phyloP scores from a whole-genome alignment of 768 basidiomycete species.

The Amanita subjunquillea region DNA sequence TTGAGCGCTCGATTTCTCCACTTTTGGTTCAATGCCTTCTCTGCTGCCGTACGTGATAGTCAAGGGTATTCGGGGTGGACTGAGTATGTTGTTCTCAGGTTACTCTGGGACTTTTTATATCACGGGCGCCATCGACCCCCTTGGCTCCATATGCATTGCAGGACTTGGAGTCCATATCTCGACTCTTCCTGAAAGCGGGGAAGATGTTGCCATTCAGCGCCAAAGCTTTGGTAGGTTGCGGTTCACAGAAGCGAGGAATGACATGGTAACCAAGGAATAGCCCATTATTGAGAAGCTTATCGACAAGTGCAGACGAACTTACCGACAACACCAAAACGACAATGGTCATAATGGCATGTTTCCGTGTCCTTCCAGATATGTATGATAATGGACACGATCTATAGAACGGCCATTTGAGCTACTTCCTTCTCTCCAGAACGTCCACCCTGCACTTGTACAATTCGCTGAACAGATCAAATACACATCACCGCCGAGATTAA shows the following conservation, averaged over 20 bases:
- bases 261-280: conserved; percentile 17
- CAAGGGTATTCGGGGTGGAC: too few relatives aligned
- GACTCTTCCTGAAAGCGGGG: conserved; percentile 46
- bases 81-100: conserved; percentile 25
- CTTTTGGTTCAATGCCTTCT: conserved; percentile 70
- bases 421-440: conserved; percentile 24
- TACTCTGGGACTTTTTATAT: conserved; percentile 54
- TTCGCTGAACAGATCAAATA: conserved; percentile 22
- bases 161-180: conserved; percentile 48
- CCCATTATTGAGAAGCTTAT: conserved; percentile 46
- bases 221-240: conserved; percentile 41
- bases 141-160: conserved; percentile 50
- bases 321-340: conserved; percentile 23
- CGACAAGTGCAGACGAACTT: conserved; percentile 38
- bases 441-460: conserved; percentile 22
- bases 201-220: conserved; percentile 50
- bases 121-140: conserved; percentile 48
- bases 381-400: conserved; percentile 9
- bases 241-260: not conserved
- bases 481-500: conserved; percentile 7
- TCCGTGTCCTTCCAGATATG: conserved; percentile 2
- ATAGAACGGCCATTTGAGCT: conserved; percentile 13
- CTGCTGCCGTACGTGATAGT: conserved; percentile 45
- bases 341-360: not conserved
- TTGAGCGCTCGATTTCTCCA: conserved; percentile 56